Evolutionary conservation across 192 early-diverging fungal genomes (phyloP).

Genomic region (Coemansia sp.): DNA sequence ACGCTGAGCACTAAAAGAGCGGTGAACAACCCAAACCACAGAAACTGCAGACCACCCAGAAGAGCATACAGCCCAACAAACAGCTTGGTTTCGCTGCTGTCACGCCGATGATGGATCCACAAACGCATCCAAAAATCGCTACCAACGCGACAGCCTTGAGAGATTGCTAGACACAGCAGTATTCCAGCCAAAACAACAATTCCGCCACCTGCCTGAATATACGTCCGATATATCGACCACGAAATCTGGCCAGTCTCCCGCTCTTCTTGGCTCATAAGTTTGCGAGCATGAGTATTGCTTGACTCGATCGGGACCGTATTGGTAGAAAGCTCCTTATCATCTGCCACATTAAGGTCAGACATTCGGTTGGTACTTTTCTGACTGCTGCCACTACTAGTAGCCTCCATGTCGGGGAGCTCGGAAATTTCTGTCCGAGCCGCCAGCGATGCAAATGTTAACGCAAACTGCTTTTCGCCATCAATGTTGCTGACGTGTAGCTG

Average conservation of each 20-base stretch:
- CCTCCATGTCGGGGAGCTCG: neutral
- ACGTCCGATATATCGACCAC: conserved; percentile 56
- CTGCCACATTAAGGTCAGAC: neutral
- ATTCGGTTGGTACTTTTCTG: neutral
- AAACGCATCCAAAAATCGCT: conserved; percentile 63
- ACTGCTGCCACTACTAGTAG: conserved; percentile 3
- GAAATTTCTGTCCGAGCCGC: neutral
- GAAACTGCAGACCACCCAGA: conserved; percentile 62
- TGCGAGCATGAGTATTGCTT: neutral
- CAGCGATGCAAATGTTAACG: neutral
- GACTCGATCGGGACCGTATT: neutral
- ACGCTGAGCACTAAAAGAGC: conserved; percentile 17
- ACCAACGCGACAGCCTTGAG: conserved; percentile 41
- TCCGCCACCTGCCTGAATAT: conserved; percentile 52
- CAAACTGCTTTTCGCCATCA: neutral
- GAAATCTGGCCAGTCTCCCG: conserved; percentile 67
- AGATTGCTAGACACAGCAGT: conserved; percentile 23
- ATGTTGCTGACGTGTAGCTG: neutral
- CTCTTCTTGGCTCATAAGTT: conserved; percentile 81
- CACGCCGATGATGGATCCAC: conserved; percentile 55
- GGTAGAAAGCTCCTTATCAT: neutral
- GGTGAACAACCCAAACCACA: conserved; percentile 39
- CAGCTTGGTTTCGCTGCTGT: conserved; percentile 13
- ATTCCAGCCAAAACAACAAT: conserved; percentile 14
- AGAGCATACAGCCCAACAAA: conserved; percentile 69